Percentiles rank a stretch among this genome's conserved stretches.
Conservation (phyloP, 768 basidiomycete species). For the Termitomyces titanicus region DNA sequence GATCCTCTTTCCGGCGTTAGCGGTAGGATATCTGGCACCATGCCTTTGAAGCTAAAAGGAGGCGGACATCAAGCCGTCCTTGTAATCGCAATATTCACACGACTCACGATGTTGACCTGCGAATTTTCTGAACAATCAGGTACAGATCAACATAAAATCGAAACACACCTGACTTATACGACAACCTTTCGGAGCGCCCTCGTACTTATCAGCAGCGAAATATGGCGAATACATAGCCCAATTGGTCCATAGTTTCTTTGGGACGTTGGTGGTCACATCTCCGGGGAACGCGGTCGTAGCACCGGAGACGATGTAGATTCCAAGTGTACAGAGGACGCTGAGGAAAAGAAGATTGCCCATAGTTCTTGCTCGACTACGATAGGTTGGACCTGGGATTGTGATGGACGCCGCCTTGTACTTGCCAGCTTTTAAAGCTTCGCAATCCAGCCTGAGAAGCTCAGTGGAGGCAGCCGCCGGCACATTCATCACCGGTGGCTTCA, state of each 20-base stretch:
- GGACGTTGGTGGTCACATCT: slow-evolving; percentile 8
- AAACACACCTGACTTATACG: slow-evolving; percentile 49
- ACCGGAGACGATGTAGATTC: neutral
- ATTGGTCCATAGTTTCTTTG: slow-evolving; percentile 19
- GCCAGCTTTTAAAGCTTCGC: neutral
- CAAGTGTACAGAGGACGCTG: slow-evolving; percentile 5
- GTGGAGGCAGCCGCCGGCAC: neutral
- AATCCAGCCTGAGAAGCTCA: neutral
- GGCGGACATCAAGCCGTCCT: neutral
- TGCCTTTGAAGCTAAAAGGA: slow-evolving; percentile 70
- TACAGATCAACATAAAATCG: neutral
- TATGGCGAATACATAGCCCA: slow-evolving; percentile 69
- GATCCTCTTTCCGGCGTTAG: slow-evolving; percentile 39
- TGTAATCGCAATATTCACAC: neutral
- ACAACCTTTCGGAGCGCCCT: slow-evolving; percentile 44
- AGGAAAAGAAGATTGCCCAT: slow-evolving; percentile 7
- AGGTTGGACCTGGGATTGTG: neutral
- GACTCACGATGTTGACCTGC: slow-evolving; percentile 62
- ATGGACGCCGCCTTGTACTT: neutral
- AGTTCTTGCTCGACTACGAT: neutral
- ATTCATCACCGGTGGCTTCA: neutral
- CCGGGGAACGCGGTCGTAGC: neutral
- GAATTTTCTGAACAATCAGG: neutral
- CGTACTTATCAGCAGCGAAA: slow-evolving; percentile 43
- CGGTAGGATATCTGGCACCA: slow-evolving; percentile 75